phyloP scores from a whole-genome alignment of 208 protist species.

The Trypanosoma congolense region DNA sequence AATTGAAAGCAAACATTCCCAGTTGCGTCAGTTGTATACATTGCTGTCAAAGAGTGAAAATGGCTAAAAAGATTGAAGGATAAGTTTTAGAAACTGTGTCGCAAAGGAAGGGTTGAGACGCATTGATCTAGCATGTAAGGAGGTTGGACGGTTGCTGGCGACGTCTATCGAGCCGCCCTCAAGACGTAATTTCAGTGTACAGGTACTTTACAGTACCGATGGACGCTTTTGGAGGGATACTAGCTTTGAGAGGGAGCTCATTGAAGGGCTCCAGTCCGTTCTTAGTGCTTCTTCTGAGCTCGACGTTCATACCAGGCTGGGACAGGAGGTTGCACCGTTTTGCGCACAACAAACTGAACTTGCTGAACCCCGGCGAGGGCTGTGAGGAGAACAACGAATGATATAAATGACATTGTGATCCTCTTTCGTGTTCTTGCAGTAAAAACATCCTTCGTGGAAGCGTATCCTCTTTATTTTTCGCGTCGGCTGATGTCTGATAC shows the following conservation, averaged over 20 bases:
- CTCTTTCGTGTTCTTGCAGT: constrained; percentile 19
- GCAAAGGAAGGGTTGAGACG: constrained; percentile 15
- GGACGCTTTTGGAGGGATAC: constrained; percentile 10
- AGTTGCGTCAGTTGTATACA: constrained; percentile 14
- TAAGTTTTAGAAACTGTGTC: constrained; percentile 8
- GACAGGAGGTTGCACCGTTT: constrained; percentile 19
- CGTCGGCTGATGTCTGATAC: constrained; percentile 15
- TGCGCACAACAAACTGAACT: constrained; percentile 16
- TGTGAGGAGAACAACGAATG: neutral
- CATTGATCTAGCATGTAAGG: constrained; percentile 10
- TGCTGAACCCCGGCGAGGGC: neutral
- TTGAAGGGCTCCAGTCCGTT: constrained; percentile 9
- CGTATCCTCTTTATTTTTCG: constrained; percentile 20
- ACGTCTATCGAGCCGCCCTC: constrained; percentile 17
- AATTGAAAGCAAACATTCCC: constrained; percentile 15
- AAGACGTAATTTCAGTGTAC: constrained; percentile 22
- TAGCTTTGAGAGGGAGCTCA: constrained; percentile 14
- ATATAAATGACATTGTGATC: constrained; percentile 15
- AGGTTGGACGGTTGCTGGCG: constrained; percentile 1
- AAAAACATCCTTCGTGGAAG: constrained; percentile 17
- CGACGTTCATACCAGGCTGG: constrained; percentile 7
- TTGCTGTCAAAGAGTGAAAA: constrained; percentile 16
- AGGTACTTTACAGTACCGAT: constrained; percentile 9
- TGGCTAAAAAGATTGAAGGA: constrained; percentile 8
- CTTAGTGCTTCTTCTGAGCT: neutral